Base-by-base conservation (phyloP, 2,329 filamentous ascomycete genomes). In the Ciborinia camelliae region DNA sequence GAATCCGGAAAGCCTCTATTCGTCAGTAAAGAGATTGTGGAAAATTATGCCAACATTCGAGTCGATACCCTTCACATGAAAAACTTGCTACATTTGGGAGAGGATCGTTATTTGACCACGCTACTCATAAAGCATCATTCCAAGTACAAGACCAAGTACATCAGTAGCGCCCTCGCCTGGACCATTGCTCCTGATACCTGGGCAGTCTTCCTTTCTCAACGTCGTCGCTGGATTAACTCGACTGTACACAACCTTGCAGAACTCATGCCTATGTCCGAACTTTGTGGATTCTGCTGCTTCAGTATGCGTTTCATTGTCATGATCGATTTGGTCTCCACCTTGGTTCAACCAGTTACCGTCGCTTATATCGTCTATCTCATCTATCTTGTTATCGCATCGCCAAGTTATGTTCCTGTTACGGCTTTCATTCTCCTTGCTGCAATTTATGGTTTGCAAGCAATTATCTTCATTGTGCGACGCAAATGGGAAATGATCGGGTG, bases 401-500 rank as follows among this genome's bases (percentile, higher is more conserved):
- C 86, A 0, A 83, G 80, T 2, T 81, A 89, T 7, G 82, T 98
- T 8, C 94, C 94, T 0, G 78, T 94, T 65, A 96, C 90, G 0
- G 89, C 95, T 0, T 96, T 99, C 76, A 85, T 99, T 74, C 82
- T 99, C 57, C 84, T 99, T 12, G 95, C 86, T 73, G 94, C 90
- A n/a, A 95, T 99, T 72, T 99, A 98, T 76, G 95, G 95, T 86
- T 81, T 99, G 18, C 95, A 99, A 74, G 94, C 91, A 51, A 88
- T 98, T 75, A 97, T 99, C 77, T 99, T 99, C 81, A 97, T 98
- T 73, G 75, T 97, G 64, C 90, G 92, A 65, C 90, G 94, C 73
- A 97, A 97, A 81, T 99, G 95, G 95, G 94, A 99, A 77, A 98
- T 98, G 94, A 90, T 99, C 71, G 95, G 94, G 43, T 99, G 95